Evolutionary conservation across 78 protist genomes (phyloP).

Genomic region (Pigoraptor vietnamica): DNA sequence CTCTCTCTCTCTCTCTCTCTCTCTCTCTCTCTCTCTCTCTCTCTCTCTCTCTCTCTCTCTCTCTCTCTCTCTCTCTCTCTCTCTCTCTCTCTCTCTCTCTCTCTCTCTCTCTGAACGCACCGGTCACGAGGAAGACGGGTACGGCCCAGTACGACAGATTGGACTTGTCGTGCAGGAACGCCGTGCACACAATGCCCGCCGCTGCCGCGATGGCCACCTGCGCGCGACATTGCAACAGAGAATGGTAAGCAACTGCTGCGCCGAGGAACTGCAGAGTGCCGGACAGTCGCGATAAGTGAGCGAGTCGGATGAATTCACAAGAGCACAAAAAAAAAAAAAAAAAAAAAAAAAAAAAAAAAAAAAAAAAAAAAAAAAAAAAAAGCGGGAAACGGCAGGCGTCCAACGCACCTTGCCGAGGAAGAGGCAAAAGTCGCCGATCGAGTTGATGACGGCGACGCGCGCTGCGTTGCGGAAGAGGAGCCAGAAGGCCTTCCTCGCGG

Average conservation of each 20-base stretch:
- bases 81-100: too few species aligned
- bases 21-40: too few species aligned
- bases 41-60: too few species aligned
- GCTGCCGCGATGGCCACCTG: background rate
- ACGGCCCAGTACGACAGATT: background rate
- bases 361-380: background rate
- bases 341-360: background rate
- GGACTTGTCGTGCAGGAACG: background rate
- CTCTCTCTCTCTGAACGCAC: too few species aligned
- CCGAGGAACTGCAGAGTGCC: too few species aligned
- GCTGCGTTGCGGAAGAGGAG: conserved; percentile 37
- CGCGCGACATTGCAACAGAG: background rate
- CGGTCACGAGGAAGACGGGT: background rate
- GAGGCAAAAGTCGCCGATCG: background rate
- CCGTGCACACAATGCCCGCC: background rate
- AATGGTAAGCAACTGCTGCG: background rate
- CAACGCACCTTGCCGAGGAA: background rate
- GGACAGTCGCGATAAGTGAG: background rate
- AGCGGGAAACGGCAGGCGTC: background rate
- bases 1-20: too few species aligned
- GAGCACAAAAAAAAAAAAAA: too few species aligned
- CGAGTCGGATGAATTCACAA: too few species aligned
- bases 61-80: too few species aligned
- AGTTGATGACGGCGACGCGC: conserved; percentile 3
- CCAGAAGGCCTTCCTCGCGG: conserved; percentile 28